Evolutionary conservation across 495 filamentous ascomycete species (phyloP).

Genomic region (Podospora pseudopauciseta): DNA sequence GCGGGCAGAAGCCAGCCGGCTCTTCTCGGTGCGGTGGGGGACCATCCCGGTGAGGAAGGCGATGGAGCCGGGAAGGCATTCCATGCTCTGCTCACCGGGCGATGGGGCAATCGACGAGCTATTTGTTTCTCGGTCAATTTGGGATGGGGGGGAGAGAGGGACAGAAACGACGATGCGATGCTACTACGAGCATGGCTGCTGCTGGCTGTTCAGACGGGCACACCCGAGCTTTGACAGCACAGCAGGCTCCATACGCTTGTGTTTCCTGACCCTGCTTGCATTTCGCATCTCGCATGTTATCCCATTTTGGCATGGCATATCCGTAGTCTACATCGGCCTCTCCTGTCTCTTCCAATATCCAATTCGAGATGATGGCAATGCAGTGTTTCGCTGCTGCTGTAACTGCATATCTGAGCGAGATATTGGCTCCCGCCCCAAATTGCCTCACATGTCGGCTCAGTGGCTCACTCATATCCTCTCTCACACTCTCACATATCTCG

Average conservation of each 20-base stretch:
- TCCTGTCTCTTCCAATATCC: neutral
- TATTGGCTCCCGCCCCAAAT: neutral
- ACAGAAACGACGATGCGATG: neutral
- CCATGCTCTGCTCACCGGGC: constrained; percentile 11
- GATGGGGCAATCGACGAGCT: constrained; percentile 20
- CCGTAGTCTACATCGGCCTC: neutral
- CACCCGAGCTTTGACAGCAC: constrained; percentile 10
- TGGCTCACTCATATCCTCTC: neutral
- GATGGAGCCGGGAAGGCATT: constrained; percentile 15
- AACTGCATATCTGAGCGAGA: neutral
- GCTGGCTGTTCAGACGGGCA: neutral
- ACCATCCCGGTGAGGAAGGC: constrained; percentile 13
- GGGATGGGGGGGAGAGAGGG: neutral
- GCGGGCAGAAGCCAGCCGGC: constrained; percentile 13
- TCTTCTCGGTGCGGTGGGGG: constrained; percentile 9
- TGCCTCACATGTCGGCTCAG: neutral
- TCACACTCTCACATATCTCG: neutral
- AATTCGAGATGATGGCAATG: neutral
- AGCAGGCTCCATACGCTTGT: constrained; percentile 4
- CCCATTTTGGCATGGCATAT: neutral
- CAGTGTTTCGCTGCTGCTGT: neutral
- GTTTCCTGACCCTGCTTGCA: constrained; percentile 2
- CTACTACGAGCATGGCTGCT: neutral
- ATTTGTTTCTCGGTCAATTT: constrained; percentile 22
- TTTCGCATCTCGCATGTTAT: neutral